Base-by-base conservation (phyloP, 495 filamentous ascomycete species). In the Poronia punctata region DNA sequence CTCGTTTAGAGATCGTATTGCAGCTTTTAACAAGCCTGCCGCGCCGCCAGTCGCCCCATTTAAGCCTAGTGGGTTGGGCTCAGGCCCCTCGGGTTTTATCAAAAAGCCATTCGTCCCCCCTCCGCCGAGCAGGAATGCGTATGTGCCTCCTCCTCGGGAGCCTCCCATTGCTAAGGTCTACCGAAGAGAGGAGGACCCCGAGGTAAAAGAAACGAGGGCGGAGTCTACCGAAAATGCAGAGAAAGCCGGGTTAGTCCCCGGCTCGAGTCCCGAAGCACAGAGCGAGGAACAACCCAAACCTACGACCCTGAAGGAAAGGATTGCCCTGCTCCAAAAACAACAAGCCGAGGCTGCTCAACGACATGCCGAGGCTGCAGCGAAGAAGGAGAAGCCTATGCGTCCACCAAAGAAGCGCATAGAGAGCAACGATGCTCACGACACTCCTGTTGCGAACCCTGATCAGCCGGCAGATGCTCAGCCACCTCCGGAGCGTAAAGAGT, bases 61-160 rank as follows among this genome's bases (percentile, higher is more conserved):
- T 61, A 94, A 95, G 52, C 86, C 88, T 9, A 70, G 76, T 45
- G 75, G 76, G 3, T 53, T 80, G 24, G 65, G 72, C 38, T 56
- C 70, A 30, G 68, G 76, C 18, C 70, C 75, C 30, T 67, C 68
- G 34, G 73, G 75, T 43, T 97, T 97, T 50, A 79, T 97, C 59
- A 96, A 93, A 71, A 97, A 97, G 62, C 88, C 92, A n/a, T 98
- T 96, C 52, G 92, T 98, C 43, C 83, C 92, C 1, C 88, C 93
- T 21, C 92, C 92, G 37, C 92, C 92, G 5, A 94, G 87, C 60
- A 84, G 88, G 48, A 82, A 96, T 71, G 82, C 93, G 2, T 98
- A 87, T 52, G 76, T 97, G 1, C 83, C 92, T 24, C 79, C 81
- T 4, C 78, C 80, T 23, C 66, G 60, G 7, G 59, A 70, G 27